These are phyloP conservation scores for Angomonas deanei DNA, from an alignment of 208 protist genomes.

Conservation along the genomic window DNA sequence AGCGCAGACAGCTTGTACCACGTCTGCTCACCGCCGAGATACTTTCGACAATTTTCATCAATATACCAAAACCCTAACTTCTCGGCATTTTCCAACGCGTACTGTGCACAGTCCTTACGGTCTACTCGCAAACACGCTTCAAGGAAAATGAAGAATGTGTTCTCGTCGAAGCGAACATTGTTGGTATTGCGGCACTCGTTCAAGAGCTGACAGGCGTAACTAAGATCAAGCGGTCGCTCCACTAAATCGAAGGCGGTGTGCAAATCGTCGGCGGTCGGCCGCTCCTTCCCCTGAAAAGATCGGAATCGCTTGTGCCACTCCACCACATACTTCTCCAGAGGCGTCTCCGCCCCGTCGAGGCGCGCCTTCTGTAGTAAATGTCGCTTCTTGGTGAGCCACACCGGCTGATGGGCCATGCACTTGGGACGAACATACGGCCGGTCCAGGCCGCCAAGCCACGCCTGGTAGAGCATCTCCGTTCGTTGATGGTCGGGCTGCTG, in stretches of 20 bases:
- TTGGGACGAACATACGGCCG: conserved; percentile 84
- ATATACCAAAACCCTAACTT: conserved; percentile 82
- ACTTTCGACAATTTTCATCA: conserved; percentile 71
- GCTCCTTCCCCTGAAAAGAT: conserved; percentile 74
- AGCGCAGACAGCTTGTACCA: conserved; percentile 79
- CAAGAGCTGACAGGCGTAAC: conserved; percentile 85
- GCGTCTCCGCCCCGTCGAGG: conserved; percentile 78
- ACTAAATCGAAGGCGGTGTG: conserved; percentile 88
- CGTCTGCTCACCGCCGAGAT: conserved; percentile 69
- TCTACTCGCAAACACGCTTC: conserved; percentile 87
- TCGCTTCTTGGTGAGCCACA: conserved; percentile 88
- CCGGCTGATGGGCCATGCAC: conserved; percentile 87
- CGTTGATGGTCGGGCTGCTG: conserved; percentile 88
- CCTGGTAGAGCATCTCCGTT: conserved; percentile 91
- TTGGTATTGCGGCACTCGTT: conserved; percentile 79
- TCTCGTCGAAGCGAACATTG: conserved; percentile 66
- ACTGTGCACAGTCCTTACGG: conserved; percentile 79
- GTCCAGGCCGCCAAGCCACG: conserved; percentile 88
- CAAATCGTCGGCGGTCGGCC: conserved; percentile 80
- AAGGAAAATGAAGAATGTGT: conserved; percentile 83
- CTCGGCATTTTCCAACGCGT: conserved; percentile 72
- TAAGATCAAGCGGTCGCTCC: conserved; percentile 86
- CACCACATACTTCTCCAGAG: conserved; percentile 84
- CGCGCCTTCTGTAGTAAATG: conserved; percentile 76
- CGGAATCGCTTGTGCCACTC: conserved; percentile 84